Evolutionary conservation across 257 asterid species (phyloP), one percentile per base, ranked within the genome.

Genomic region (Handroanthus guayacan): DNA sequence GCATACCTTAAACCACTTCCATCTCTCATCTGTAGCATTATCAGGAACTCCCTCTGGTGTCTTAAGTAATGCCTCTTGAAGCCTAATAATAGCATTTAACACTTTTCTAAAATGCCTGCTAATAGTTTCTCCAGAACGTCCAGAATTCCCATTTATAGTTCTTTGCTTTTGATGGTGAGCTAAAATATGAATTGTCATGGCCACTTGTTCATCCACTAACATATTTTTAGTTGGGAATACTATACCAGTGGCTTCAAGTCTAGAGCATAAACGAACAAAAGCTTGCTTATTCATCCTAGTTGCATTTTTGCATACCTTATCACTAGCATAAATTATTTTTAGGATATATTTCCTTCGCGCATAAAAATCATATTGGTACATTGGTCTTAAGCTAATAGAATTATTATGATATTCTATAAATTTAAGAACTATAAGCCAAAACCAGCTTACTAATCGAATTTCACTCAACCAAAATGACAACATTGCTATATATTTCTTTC

Each of bases 361-460:
- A 2, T 2, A 37, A 34, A 37, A 62, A 12, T 62, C 37, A 36
- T 57, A 38, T 37, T 68, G 61, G 20, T 48, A 50, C 9, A 13
- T 41, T 48, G 74, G 20, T 31, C 39, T 47, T 25, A 50, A 57
- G 4, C 39, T 20, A 7, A 71, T 6, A 55, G 14, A 71, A 3
- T 36, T n/a, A 16, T 2, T 55, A 12, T 44, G n/a, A 20, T 71
- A 25, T 25, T 25, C 31, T 57, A 36, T 36, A 16, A 71, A 45
- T 18, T 57, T 16, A 4, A 57, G 36, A 12, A 71, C 20, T 39
- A 71, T 71, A 14, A 71, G 36, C 44, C 20, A 55, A 16, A 71
- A 38, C 31, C 51, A 72, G 5, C 58, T 18, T n/a, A 72, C 14
- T 9, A 72, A 36, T 8, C 41, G 69, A 34, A 16, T 58, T n/a